Conservation (phyloP, 1,284 basidiomycete species). For the Sanguinoderma infundibulare region DNA sequence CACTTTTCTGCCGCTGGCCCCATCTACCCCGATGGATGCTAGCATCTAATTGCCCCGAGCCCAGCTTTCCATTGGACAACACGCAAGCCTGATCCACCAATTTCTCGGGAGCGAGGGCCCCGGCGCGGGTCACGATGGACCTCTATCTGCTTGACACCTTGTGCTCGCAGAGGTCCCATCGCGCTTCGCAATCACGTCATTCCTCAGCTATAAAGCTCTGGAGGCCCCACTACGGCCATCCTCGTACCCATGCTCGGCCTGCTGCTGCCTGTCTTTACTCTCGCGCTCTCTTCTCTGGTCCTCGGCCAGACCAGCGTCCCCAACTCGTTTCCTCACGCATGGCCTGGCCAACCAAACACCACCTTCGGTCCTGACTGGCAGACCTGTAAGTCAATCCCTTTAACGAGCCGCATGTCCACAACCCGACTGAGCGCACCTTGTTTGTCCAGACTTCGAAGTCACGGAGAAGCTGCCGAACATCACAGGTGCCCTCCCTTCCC, state of each 20-base stretch:
- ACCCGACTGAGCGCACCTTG: too few relatives aligned
- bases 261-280: slow-evolving; percentile 11
- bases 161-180: slow-evolving; percentile 17
- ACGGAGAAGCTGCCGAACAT: slow-evolving; percentile 59
- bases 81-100: neutral
- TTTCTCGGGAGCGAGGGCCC: neutral
- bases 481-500: slow-evolving; percentile 54
- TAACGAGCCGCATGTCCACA: too few relatives aligned
- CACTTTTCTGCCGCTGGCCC: neutral
- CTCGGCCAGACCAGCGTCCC: slow-evolving; percentile 18
- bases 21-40: neutral
- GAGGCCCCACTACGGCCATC: neutral
- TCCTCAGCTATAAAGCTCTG: neutral
- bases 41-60: neutral
- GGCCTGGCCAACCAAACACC: slow-evolving; percentile 28
- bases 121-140: slow-evolving; percentile 21
- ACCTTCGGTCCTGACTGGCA: slow-evolving; percentile 38
- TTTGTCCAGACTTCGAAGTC: slow-evolving; percentile 35
- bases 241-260: slow-evolving; percentile 7
- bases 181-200: slow-evolving; percentile 18
- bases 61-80: neutral
- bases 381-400: slow-evolving; percentile 30
- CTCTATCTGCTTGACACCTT: slow-evolving; percentile 12
- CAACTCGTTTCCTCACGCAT: slow-evolving; percentile 31
- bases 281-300: slow-evolving; percentile 1